These are phyloP conservation scores for Sporothrix brunneoviolacea DNA, from an alignment of 2,329 filamentous ascomycete species.

Conservation along the genomic window DNA sequence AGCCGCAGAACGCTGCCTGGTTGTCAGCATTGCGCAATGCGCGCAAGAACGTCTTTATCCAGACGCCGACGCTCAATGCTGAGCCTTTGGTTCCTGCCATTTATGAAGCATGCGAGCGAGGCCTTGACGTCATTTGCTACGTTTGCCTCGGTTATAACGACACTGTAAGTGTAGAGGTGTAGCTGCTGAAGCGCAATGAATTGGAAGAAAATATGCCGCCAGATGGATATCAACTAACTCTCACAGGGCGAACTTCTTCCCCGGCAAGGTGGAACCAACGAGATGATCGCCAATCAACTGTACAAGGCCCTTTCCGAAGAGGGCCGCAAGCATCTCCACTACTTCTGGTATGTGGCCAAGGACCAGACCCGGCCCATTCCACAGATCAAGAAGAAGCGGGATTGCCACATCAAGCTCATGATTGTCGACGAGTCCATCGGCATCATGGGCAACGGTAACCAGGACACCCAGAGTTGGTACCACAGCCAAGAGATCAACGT, in stretches of 20 bases:
- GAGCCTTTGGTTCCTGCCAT: slow-evolving; percentile 59
- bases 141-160: slow-evolving; percentile 77
- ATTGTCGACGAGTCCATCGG: slow-evolving; percentile 63
- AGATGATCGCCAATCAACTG: slow-evolving; percentile 58
- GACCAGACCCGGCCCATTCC: slow-evolving; percentile 64
- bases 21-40: slow-evolving; percentile 63
- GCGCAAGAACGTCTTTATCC: slow-evolving; percentile 61
- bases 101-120: slow-evolving; percentile 56
- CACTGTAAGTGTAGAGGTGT: slow-evolving; percentile 32
- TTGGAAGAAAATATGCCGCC: neutral
- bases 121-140: slow-evolving; percentile 62
- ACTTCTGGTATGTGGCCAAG: slow-evolving; percentile 67
- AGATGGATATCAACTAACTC: neutral
- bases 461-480: slow-evolving; percentile 75
- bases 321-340: slow-evolving; percentile 46
- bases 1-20: slow-evolving; percentile 72
- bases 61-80: slow-evolving; percentile 71
- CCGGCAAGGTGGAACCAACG: slow-evolving; percentile 68
- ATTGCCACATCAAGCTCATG: slow-evolving; percentile 72
- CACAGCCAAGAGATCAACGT: slow-evolving; percentile 74
- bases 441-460: slow-evolving; percentile 70
- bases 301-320: slow-evolving; percentile 45
- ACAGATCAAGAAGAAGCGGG: slow-evolving; percentile 57
- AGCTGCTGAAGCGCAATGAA: neutral
- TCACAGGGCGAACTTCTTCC: slow-evolving; percentile 69